Evolutionary conservation across 176 grass and related monocot species (phyloP).

Genomic region (Microstegium vimineum): DNA sequence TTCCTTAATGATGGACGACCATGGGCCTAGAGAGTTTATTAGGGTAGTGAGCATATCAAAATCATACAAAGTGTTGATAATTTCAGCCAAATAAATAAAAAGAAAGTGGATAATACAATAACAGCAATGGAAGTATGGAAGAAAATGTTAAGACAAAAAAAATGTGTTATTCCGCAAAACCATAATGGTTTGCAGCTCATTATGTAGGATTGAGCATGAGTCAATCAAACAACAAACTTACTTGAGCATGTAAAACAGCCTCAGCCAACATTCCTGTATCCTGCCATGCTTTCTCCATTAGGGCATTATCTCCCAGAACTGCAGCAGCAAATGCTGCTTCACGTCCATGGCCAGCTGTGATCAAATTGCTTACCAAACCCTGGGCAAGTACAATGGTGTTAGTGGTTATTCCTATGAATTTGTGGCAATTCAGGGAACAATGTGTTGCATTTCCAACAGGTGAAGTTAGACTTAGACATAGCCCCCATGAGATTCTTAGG

Average conservation of each 20-base stretch:
- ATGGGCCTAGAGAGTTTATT: conserved; percentile 65
- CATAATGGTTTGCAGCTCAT: background rate
- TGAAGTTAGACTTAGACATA: background rate
- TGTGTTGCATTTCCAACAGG: background rate
- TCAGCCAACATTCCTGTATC: conserved; percentile 96
- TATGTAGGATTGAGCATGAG: conserved; percentile 16
- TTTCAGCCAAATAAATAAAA: background rate
- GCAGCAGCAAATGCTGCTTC: conserved; percentile 98
- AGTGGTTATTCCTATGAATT: conserved; percentile 11
- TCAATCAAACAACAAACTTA: conserved; percentile 44
- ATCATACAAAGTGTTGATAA: conserved; percentile 1
- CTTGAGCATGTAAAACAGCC: conserved; percentile 94
- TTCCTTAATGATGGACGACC: conserved; percentile 83
- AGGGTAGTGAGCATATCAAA: conserved; percentile 15
- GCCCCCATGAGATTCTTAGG: background rate
- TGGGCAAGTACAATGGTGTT: conserved; percentile 29
- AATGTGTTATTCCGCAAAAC: background rate
- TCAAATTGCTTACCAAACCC: conserved; percentile 89
- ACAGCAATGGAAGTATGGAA: background rate
- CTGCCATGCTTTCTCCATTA: conserved; percentile 99
- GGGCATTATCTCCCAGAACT: conserved; percentile 86
- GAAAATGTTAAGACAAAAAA: background rate
- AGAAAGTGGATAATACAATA: background rate
- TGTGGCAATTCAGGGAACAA: background rate
- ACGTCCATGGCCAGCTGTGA: conserved; percentile 78